These are phyloP conservation scores for Daedaleopsis sinensis DNA, from an alignment of 768 basidiomycete genomes.

Conservation along the genomic window DNA sequence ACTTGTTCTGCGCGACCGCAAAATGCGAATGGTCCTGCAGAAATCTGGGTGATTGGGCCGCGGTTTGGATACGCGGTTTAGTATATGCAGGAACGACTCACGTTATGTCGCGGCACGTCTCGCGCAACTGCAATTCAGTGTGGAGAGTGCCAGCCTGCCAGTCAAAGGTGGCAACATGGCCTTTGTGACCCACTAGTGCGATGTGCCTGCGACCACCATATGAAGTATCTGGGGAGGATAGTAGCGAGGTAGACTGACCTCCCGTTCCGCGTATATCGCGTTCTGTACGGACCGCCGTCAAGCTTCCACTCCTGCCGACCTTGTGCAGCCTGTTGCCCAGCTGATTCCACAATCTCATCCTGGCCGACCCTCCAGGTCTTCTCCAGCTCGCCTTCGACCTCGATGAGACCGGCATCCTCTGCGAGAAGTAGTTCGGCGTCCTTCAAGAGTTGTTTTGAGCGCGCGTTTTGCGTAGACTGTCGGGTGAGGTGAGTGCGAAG, in stretches of 20 bases:
- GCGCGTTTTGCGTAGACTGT: slow-evolving; percentile 62
- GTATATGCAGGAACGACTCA: slow-evolving; percentile 37
- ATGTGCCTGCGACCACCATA: slow-evolving; percentile 61
- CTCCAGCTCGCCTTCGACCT: slow-evolving; percentile 81
- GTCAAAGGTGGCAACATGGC: slow-evolving; percentile 93
- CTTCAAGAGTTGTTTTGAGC: slow-evolving; percentile 60
- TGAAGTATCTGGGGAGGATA: background rate
- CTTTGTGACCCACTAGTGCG: slow-evolving; percentile 79
- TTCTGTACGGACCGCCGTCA: slow-evolving; percentile 83
- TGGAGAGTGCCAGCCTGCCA: slow-evolving; percentile 88
- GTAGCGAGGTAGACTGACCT: slow-evolving; percentile 50
- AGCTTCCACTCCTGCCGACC: slow-evolving; percentile 80
- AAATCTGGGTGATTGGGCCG: slow-evolving; percentile 53
- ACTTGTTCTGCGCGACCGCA: slow-evolving; percentile 95
- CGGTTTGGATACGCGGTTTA: background rate
- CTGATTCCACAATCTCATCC: slow-evolving; percentile 65
- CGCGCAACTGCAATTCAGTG: slow-evolving; percentile 85
- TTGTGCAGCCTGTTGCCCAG: slow-evolving; percentile 74
- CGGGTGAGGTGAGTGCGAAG: slow-evolving; percentile 69
- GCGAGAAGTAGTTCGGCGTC: slow-evolving; percentile 75
- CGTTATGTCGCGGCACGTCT: slow-evolving; percentile 93
- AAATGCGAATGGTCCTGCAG: slow-evolving; percentile 92
- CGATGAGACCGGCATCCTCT: slow-evolving; percentile 73
- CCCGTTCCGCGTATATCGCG: slow-evolving; percentile 90
- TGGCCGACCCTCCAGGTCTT: slow-evolving; percentile 89